Evolutionary conservation across 345 rosid species (phyloP), one percentile per base, ranked within the genome.

Genomic region (Barbarea vulgaris): DNA sequence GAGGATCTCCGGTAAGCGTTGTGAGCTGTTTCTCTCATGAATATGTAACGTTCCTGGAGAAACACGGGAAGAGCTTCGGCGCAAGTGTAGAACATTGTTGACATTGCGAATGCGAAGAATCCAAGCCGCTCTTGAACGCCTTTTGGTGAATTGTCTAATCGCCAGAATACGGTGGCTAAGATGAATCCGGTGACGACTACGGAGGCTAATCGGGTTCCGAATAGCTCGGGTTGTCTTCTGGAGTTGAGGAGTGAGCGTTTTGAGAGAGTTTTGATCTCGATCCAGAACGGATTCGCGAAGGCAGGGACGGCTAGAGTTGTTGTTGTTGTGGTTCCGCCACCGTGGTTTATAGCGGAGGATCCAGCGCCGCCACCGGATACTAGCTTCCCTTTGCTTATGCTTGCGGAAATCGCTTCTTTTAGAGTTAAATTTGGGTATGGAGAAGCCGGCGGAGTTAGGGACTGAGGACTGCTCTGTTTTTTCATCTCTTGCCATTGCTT

Each of bases 41-140:
- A 93, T 64, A 93, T 91, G 84, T 91, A 89, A 36, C 96, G 82
- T 57, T 87, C 89, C 39, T 87, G 85, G 44, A 87, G 83, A 56
- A 78, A 82, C 0, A 72, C 77, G 0, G 91, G 89, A 39, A 85
- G 74, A 10, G 87, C 82, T 9, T 83, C 82, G 1, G 84, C 80
- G 36, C 87, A 83, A 3, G 82, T 78, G 75, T 76, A 87, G 66
- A 87, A 81, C 48, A 81, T 80, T 56, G 79, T 76, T 13, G 85
- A 75, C 47, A 87, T 81, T 8, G 78, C 80, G 58, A 83, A 85
- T 0, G 85, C 87, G 44, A 83, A 82, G 36, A 87, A 82, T 3
- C 86, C 87, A 59, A 83, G 56, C 42, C 87, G 67, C 31, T 76
- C 81, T 9, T 76, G 68, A 0, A 76, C 65, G 7, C 89, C 89